Evolutionary conservation across 441 rosid genomes (phyloP).

Genomic region (Omphalea diandra): DNA sequence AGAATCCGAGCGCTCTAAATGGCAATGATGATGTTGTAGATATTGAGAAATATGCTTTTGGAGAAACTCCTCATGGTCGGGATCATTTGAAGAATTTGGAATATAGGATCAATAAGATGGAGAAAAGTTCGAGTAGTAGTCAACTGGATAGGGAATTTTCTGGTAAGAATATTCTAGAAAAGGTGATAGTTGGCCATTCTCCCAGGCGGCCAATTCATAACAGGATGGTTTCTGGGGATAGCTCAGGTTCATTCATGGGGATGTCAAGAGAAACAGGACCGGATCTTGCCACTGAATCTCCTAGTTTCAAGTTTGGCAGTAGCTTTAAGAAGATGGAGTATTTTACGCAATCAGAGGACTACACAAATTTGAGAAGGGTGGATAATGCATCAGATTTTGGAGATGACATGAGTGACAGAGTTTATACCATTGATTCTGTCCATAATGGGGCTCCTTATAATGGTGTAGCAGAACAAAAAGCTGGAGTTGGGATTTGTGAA

Average conservation of each 20-base stretch:
- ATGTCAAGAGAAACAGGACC: constrained; percentile 41
- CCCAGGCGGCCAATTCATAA: constrained; percentile 60
- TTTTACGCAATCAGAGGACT: constrained; percentile 38
- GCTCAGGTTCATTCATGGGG: constrained; percentile 51
- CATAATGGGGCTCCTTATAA: constrained; percentile 43
- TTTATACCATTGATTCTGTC: constrained; percentile 85
- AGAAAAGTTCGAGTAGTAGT: constrained; percentile 55
- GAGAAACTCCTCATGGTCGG: constrained; percentile 53
- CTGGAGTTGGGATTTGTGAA: constrained; percentile 42
- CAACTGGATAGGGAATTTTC: constrained; percentile 47
- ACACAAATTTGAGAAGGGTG: constrained; percentile 37
- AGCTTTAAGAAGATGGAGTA: constrained; percentile 56
- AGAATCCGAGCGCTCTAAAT: constrained; percentile 47
- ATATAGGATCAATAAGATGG: constrained; percentile 74
- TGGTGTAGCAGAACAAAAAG: constrained; percentile 35
- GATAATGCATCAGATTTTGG: constrained; percentile 54
- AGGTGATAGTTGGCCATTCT: constrained; percentile 73
- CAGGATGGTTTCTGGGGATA: constrained; percentile 57
- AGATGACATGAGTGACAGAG: constrained; percentile 81
- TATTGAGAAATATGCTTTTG: constrained; percentile 67
- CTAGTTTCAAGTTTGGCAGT: constrained; percentile 44
- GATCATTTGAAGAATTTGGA: constrained; percentile 71
- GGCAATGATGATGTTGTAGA: constrained; percentile 64
- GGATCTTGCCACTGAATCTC: constrained; percentile 51
- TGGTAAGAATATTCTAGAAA: constrained; percentile 56